Conservation (phyloP, 2,329 filamentous ascomycete species). For the Colletotrichum eleusines region DNA sequence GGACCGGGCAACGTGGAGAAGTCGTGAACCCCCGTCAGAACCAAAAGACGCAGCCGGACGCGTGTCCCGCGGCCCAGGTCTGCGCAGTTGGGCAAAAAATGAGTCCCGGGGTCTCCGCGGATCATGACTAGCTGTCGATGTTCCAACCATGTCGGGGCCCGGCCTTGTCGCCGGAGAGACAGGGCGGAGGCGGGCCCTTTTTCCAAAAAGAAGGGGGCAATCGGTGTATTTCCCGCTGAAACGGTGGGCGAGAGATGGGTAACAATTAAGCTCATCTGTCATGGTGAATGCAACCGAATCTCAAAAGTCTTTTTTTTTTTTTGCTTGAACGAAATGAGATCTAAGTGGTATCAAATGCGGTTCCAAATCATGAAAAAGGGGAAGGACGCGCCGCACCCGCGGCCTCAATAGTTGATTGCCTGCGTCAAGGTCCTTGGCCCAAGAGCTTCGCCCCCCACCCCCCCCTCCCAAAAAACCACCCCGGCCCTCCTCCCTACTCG, state of each 20-base stretch:
- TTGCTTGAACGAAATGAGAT: too few species aligned
- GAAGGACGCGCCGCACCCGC: not conserved
- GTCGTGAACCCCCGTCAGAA: not conserved
- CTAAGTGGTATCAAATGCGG: conserved; percentile 30
- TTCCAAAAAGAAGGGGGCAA: not conserved
- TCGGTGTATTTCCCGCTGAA: conserved; percentile 22
- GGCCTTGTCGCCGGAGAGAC: not conserved
- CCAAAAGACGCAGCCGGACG: conserved; percentile 10
- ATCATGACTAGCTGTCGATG: conserved; percentile 24
- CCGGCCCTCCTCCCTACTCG: conserved; percentile 48
- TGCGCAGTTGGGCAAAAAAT: not conserved
- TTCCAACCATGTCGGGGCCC: too few species aligned
- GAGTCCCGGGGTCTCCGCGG: conserved; percentile 26
- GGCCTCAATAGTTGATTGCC: not conserved
- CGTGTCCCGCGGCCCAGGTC: conserved; percentile 16
- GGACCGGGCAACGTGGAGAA: conserved; percentile 12
- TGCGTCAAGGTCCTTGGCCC: not conserved
- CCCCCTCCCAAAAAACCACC: too few species aligned
- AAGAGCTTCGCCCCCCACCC: not conserved
- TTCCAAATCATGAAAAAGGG: not conserved
- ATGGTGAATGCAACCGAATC: not conserved
- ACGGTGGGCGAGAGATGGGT: conserved; percentile 3
- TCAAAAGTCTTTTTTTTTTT: too few species aligned
- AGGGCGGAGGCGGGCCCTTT: conserved; percentile 22
- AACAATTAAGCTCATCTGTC: conserved; percentile 11